Conservation (phyloP, 2,329 filamentous ascomycete genomes). For the Calonectria fujianensis region DNA sequence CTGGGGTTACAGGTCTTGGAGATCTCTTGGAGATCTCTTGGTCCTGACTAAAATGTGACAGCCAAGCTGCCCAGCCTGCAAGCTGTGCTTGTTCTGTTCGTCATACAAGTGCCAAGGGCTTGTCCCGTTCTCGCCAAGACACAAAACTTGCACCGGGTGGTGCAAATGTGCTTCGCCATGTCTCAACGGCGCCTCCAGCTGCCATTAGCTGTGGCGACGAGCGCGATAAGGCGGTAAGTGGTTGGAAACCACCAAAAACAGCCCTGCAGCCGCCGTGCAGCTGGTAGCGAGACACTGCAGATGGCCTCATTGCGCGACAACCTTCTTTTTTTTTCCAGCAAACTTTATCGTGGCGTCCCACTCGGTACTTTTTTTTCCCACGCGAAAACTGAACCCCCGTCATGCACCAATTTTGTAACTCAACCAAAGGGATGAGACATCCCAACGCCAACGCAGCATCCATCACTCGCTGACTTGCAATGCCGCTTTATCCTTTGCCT, state of each 20-base stretch:
- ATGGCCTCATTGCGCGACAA: constrained; percentile 17
- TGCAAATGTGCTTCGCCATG: constrained; percentile 43
- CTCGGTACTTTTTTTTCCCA: neutral
- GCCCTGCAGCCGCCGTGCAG: neutral
- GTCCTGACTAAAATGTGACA: constrained; percentile 36
- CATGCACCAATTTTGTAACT: constrained; percentile 16
- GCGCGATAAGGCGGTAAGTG: constrained; percentile 13
- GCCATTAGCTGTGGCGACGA: neutral
- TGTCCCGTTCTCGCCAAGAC: constrained; percentile 49
- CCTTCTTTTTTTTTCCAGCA: neutral
- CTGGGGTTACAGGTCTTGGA: constrained; percentile 43
- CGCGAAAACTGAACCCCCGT: neutral
- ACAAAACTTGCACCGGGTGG: constrained; percentile 51
- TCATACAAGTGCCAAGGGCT: constrained; percentile 48
- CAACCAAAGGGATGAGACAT: neutral
- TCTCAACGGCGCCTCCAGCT: constrained; percentile 5
- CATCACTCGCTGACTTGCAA: neutral
- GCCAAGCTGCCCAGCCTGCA: constrained; percentile 54
- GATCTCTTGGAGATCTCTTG: constrained; percentile 51
- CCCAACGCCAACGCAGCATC: neutral
- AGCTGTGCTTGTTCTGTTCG: constrained; percentile 41
- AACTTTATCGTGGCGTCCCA: neutral
- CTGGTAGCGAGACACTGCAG: constrained; percentile 2
- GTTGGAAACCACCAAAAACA: neutral
- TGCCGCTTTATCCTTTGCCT: neutral